Base-by-base conservation (phyloP, 306 rosid genomes). In the Arachis stenosperma region DNA sequence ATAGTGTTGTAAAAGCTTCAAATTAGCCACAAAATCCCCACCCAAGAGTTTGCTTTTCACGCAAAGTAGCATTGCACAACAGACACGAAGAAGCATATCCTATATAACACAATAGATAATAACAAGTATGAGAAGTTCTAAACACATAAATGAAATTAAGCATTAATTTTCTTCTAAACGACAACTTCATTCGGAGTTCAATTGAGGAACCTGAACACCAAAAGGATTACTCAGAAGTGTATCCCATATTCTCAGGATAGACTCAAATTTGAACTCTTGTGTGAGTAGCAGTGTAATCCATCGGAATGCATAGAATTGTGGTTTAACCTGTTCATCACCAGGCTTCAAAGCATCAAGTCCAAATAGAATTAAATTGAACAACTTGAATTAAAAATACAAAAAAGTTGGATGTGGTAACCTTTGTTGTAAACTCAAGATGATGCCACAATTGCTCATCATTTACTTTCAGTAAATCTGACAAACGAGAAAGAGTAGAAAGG, bases 211-310 rank as follows among this genome's bases (percentile, higher is more conserved):
- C 97, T 88, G 93, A 74, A 86, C 88, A 61, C 93, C 97, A 53
- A 81, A 89, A 78, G 96, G 86, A 64, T 88, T 86, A 55, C 86
- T 82, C 63, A 92, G 65, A 61, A 92, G 83, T 74, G 93, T 83
- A 83, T 92, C 97, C 96, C 96, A 92, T 61, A 92, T 89, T 83
- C 96, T 86, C 82, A 92, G 39, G 61, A 88, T 89, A 71, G 81
- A 40, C 29, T 79, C 89, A 73, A 89, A 88, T 67, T 74, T 77
- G 78, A 92, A 92, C 77, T 92, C 96, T 70, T 89, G 93, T 5
- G 96, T 92, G 33, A 92, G 88, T 47, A 92, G 86, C 76, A 88
- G 83, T 71, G 93, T 92, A 79, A 92, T 89, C 97, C 96, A 88
- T 73, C 93, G 83, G 80, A 92, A 92, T 74, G 87, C 97, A 75